phyloP scores from a whole-genome alignment of 2,329 filamentous ascomycete species.

The Exophiala viscosa region DNA sequence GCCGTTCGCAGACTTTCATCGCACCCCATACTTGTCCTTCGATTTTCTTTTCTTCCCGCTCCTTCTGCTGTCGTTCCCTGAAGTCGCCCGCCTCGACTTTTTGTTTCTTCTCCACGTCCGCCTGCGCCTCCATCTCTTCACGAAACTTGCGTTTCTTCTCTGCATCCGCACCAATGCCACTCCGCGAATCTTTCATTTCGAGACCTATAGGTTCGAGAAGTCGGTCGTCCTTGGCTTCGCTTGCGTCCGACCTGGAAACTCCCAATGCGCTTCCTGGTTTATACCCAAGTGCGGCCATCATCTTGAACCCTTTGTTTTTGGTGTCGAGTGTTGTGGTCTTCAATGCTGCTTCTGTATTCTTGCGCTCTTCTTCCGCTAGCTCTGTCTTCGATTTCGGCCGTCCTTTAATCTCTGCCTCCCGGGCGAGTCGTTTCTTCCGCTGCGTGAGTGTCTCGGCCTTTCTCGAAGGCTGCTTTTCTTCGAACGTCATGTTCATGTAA shows the following conservation, averaged over 20 bases:
- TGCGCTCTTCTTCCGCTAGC: constrained; percentile 68
- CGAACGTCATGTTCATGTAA: constrained; percentile 95
- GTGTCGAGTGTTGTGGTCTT: constrained; percentile 66
- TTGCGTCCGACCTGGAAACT: constrained; percentile 45
- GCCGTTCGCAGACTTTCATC: constrained; percentile 75
- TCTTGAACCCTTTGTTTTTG: constrained; percentile 77
- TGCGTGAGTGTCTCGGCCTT: constrained; percentile 62
- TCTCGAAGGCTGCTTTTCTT: constrained; percentile 52
- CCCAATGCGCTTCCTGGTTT: constrained; percentile 71
- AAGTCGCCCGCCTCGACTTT: constrained; percentile 68
- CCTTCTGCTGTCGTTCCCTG: constrained; percentile 65
- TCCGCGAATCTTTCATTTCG: constrained; percentile 71
- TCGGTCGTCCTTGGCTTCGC: constrained; percentile 33
- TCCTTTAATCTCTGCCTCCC: constrained; percentile 62
- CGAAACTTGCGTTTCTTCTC: constrained; percentile 75
- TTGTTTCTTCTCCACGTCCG: constrained; percentile 54
- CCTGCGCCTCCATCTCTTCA: constrained; percentile 56
- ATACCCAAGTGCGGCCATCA: constrained; percentile 98
- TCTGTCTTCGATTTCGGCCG: constrained; percentile 75
- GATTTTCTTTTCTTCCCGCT: constrained; percentile 63
- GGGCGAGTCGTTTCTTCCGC: constrained; percentile 51
- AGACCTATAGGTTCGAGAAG: constrained; percentile 71
- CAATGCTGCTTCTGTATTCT: constrained; percentile 70
- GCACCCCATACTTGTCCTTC: constrained; percentile 72
- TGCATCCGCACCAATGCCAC: constrained; percentile 77